A percentile compares a stretch with the other conserved stretches of the same genome.
These are phyloP conservation scores for Dictyostelium gargantuum DNA, from an alignment of 208 protist genomes.

Conservation along the genomic window DNA sequence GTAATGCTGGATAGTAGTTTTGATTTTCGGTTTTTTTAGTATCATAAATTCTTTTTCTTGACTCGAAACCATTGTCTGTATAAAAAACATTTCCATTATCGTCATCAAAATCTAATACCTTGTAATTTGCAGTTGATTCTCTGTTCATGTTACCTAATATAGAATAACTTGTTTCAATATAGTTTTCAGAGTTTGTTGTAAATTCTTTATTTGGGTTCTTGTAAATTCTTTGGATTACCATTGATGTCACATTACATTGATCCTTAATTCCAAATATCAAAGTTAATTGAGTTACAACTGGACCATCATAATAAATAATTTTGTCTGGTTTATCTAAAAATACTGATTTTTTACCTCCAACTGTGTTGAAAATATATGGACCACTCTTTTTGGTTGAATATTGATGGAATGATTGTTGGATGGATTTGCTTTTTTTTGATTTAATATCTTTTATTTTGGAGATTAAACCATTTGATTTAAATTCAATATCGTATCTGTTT, in stretches of 20 bases:
- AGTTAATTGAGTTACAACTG: background rate
- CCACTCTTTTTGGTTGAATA: conserved; percentile 54
- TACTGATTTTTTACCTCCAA: background rate
- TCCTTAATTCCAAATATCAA: background rate
- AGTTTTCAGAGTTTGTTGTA: background rate
- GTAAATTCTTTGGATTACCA: background rate
- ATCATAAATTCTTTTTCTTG: background rate
- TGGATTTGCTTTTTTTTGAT: background rate
- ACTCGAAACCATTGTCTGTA: conserved; percentile 60
- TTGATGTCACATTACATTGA: background rate
- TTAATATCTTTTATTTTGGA: background rate
- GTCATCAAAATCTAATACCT: background rate
- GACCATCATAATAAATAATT: background rate
- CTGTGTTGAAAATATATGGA: conserved; percentile 60
- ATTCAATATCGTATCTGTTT: background rate
- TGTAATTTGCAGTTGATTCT: background rate
- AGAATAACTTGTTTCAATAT: conserved; percentile 32
- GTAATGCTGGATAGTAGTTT: conserved; percentile 3
- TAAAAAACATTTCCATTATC: background rate
- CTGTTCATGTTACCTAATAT: background rate
- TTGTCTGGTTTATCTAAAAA: background rate
- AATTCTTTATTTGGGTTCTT: background rate
- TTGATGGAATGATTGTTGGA: background rate
- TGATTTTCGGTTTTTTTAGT: background rate
- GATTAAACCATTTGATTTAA: conserved; percentile 19